Conservation (phyloP, 2,329 filamentous ascomycete genomes). For the Aspergillus sp. region DNA sequence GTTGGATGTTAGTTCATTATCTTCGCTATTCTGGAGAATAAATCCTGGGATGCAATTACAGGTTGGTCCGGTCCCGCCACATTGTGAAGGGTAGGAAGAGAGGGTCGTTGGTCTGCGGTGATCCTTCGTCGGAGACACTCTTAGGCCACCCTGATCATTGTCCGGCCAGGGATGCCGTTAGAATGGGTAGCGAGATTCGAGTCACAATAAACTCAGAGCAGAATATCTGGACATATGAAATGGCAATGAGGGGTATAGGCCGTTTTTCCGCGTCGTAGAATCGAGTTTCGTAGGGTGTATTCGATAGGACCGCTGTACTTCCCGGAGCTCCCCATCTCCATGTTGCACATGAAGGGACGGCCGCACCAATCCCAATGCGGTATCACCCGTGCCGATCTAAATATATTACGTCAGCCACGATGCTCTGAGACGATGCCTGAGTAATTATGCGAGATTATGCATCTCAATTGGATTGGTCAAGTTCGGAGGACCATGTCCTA, state of each 20-base stretch:
- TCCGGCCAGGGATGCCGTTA: constrained; percentile 1
- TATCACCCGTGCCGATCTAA: not conserved
- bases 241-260: not conserved
- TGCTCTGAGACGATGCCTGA: not conserved
- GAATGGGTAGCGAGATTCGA: not conserved
- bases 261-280: not conserved
- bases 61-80: constrained; percentile 99
- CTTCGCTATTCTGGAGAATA: not conserved
- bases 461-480: not conserved
- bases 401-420: constrained; percentile 1
- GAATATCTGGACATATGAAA: not conserved
- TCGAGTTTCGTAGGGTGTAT: not conserved
- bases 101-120: constrained; percentile 12
- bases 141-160: constrained; percentile 21
- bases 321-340: constrained; percentile 16
- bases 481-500: not conserved
- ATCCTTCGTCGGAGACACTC: constrained; percentile 22
- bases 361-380: constrained; percentile 17
- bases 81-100: constrained; percentile 63
- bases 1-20: not conserved
- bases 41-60: constrained; percentile 57
- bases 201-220: not conserved
- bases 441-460: not conserved
- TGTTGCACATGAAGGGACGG: constrained; percentile 23
- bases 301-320: constrained; percentile 10